phyloP scores from a whole-genome alignment of 1,139 yeast genomes.

The Meyerozyma smithsonii region DNA sequence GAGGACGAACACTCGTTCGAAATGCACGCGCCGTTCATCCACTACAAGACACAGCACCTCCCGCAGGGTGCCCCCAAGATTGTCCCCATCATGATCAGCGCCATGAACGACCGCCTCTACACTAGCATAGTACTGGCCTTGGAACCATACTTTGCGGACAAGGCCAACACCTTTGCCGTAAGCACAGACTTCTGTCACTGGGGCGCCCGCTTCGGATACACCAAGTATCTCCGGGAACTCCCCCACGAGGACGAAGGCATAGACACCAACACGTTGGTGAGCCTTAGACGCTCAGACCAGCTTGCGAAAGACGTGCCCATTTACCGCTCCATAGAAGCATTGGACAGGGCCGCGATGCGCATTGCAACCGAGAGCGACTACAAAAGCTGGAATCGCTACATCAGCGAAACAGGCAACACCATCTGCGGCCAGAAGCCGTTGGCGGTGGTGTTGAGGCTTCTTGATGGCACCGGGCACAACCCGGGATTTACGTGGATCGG shows the following conservation, averaged over 20 bases:
- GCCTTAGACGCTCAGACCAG: constrained; percentile 8
- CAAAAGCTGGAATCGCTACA: constrained; percentile 61
- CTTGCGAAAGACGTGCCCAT: constrained; percentile 36
- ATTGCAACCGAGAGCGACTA: constrained; percentile 54
- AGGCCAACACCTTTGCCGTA: constrained; percentile 64
- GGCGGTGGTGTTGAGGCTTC: constrained; percentile 51
- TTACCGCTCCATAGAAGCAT: constrained; percentile 62
- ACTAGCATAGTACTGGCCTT: constrained; percentile 44
- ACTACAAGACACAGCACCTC: constrained; percentile 37
- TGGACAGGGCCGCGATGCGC: constrained; percentile 69
- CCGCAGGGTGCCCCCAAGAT: constrained; percentile 46
- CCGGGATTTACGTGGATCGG: constrained; percentile 64
- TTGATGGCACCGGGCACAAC: constrained; percentile 28
- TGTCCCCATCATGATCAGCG: constrained; percentile 79
- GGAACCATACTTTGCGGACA: constrained; percentile 50
- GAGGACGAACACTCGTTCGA: constrained; percentile 91
- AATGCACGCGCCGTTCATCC: constrained; percentile 84
- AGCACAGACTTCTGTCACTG: constrained; percentile 96
- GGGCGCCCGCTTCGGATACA: constrained; percentile 79
- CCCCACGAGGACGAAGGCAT: constrained; percentile 10
- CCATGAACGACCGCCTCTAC: constrained; percentile 45
- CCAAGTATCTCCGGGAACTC: constrained; percentile 45
- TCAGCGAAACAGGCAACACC: constrained; percentile 72
- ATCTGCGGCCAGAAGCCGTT: constrained; percentile 92
- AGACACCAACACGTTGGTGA: constrained; percentile 8